Evolutionary conservation across 805 yeast genomes (phyloP).

Genomic region (Candida maris): DNA sequence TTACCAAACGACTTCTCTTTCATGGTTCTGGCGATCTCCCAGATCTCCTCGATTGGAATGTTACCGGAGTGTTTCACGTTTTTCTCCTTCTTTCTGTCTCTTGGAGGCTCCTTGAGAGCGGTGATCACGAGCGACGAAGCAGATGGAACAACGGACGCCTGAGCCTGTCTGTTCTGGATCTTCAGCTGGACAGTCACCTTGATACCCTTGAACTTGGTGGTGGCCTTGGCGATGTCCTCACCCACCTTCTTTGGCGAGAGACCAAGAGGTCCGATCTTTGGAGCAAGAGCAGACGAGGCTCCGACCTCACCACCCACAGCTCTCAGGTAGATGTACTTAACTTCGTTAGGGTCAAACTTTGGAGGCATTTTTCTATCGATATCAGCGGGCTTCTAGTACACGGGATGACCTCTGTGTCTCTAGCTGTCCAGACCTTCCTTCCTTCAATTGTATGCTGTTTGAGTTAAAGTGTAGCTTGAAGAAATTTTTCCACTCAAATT

Average conservation of each 20-base stretch:
- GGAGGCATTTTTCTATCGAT: constrained; percentile 81
- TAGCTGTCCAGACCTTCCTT: too few species aligned
- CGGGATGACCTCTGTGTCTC: neutral
- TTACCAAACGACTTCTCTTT: constrained; percentile 97
- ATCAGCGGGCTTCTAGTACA: neutral
- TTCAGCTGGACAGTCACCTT: constrained; percentile 98
- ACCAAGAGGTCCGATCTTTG: constrained; percentile 99
- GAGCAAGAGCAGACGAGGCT: constrained; percentile 99
- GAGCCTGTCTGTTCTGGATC: constrained; percentile 99
- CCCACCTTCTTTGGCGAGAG: constrained; percentile 99
- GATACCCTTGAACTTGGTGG: constrained; percentile 98
- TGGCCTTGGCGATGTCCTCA: constrained; percentile 99
- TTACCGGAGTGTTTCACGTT: constrained; percentile 99
- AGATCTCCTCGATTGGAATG: constrained; percentile 94
- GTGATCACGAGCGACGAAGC: constrained; percentile 98
- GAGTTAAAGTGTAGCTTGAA: neutral
- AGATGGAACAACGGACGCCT: constrained; percentile 98
- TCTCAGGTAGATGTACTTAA: constrained; percentile 97
- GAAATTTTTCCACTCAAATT: constrained; percentile 1
- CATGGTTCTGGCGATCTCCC: constrained; percentile 97
- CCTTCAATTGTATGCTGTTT: too few species aligned
- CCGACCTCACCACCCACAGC: constrained; percentile 99
- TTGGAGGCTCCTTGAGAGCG: constrained; percentile 99
- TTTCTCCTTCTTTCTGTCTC: constrained; percentile 99
- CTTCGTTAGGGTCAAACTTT: constrained; percentile 98